Evolutionary conservation across 192 early-diverging fungal species (phyloP).

Genomic region (Mortierella alpina): DNA sequence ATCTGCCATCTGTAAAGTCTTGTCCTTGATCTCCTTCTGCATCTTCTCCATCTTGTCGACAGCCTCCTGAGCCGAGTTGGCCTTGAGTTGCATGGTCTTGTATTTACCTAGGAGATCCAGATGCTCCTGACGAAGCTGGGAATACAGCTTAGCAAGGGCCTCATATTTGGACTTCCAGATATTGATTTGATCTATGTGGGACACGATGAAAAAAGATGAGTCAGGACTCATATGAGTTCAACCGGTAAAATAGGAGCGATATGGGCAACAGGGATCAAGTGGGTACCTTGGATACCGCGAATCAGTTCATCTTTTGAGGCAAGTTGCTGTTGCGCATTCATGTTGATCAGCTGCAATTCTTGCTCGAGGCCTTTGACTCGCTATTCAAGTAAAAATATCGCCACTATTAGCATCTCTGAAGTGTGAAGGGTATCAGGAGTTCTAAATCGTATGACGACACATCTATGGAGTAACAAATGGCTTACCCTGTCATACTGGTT

Average conservation of each 20-base stretch:
- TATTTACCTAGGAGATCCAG: constrained; percentile 92
- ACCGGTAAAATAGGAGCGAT: background rate
- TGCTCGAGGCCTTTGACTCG: constrained; percentile 86
- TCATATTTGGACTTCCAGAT: constrained; percentile 99
- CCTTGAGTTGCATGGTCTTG: constrained; percentile 85
- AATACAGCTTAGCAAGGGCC: constrained; percentile 97
- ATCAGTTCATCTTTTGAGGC: constrained; percentile 88
- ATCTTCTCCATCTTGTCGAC: constrained; percentile 84
- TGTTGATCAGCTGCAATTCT: constrained; percentile 79
- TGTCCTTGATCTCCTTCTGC: constrained; percentile 77
- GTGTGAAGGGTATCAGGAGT: background rate
- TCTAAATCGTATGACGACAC: background rate
- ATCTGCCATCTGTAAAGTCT: constrained; percentile 75
- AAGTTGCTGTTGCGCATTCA: constrained; percentile 77
- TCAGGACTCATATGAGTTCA: background rate
- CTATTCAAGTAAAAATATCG: constrained; percentile 45
- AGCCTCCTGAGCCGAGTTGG: constrained; percentile 87
- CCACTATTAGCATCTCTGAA: background rate
- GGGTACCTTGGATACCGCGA: constrained; percentile 71
- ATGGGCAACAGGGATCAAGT: no score
- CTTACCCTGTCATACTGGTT: constrained; percentile 86
- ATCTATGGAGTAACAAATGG: background rate
- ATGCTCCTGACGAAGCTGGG: constrained; percentile 95
- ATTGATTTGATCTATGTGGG: constrained; percentile 78
- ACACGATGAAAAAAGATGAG: background rate